Evolutionary conservation across 768 basidiomycete species (phyloP), one percentile per base, ranked within the genome.

Genomic region (Lanmaoa rubissima): DNA sequence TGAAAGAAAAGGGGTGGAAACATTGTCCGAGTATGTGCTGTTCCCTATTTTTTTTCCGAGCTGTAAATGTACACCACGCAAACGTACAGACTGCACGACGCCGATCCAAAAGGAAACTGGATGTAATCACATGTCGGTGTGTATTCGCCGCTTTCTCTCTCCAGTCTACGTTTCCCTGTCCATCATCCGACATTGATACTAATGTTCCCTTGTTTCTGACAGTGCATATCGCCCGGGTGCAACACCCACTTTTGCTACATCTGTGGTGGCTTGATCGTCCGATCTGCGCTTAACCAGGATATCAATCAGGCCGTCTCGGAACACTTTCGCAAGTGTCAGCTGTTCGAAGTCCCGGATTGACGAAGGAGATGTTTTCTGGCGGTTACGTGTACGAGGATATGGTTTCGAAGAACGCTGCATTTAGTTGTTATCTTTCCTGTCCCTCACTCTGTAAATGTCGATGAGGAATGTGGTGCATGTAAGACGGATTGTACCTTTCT

Each of bases 181-280:
- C 34, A 16, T 26, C 39, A 26, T 47, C n/a, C 14, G 3, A 36
- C n/a, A 24, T 24, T 26, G 14, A 39, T 28, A 8, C 2, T 9
- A 32, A 19, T 3, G 5, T 4, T 26, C 9, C 7, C 35, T 2
- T 19, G 19, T n/a, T 41, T 32, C 21, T 57, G 53, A 28, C 53
- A 84, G 83, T 84, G 81, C 60, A 76, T 78, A 39, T 72, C 81
- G 1, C 81, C 82, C 2, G 81, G 78, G n/a, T 85, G 84, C 66
- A 83, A 84, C 59, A 76, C 78, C 60, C 82, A 84, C 58, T 84
- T 83, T 61, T 84, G 82, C 61, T 83, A 84, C 54, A 28, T 66
- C 14, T 84, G 82, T 52, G 82, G 82, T 13, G 65, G 66, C 13
- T 62, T 74, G 45, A 84, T 84, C 53, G 74, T 80, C 44, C 72